These are phyloP conservation scores for Mallotus nudiflorus DNA, from an alignment of 345 rosid species.

Conservation along the genomic window DNA sequence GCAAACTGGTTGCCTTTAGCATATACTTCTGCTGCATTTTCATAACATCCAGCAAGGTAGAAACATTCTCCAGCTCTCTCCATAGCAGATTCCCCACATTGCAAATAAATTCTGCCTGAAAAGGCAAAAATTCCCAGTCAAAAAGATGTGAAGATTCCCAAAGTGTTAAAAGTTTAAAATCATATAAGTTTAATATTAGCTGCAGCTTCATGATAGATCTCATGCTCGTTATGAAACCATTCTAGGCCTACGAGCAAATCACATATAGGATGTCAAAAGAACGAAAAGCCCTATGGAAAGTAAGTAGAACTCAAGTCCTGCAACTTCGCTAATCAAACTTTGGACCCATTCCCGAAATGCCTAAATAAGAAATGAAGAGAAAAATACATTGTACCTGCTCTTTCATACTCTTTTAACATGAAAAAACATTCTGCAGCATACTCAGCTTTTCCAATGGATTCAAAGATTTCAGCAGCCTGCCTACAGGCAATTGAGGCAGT, in stretches of 20 bases:
- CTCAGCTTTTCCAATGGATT: conserved; percentile 46
- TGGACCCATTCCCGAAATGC: too few relatives aligned
- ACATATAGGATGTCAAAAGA: too few relatives aligned
- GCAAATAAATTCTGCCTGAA: conserved; percentile 43
- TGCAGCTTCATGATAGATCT: too few relatives aligned
- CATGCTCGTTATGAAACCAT: too few relatives aligned
- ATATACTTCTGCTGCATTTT: conserved; percentile 41
- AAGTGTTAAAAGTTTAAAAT: too few relatives aligned
- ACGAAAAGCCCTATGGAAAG: too few relatives aligned
- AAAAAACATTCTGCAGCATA: conserved; percentile 48
- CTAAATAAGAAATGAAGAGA: neutral
- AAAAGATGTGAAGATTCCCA: too few relatives aligned
- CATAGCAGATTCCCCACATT: conserved; percentile 36
- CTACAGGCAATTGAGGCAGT: conserved; percentile 33
- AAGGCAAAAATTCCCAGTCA: neutral
- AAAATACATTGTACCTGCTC: conserved; percentile 32
- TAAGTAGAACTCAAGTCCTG: too few relatives aligned
- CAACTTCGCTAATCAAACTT: too few relatives aligned
- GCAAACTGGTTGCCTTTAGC: conserved; percentile 35
- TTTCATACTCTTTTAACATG: conserved; percentile 40
- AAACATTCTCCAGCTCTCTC: conserved; percentile 52
- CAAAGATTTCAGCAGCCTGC: conserved; percentile 49
- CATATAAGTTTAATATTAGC: too few relatives aligned
- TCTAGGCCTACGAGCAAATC: too few relatives aligned
- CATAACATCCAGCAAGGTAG: conserved; percentile 31